phyloP scores from a whole-genome alignment of 2,329 filamentous ascomycete species.

The Neofusicoccum umdonicola region DNA sequence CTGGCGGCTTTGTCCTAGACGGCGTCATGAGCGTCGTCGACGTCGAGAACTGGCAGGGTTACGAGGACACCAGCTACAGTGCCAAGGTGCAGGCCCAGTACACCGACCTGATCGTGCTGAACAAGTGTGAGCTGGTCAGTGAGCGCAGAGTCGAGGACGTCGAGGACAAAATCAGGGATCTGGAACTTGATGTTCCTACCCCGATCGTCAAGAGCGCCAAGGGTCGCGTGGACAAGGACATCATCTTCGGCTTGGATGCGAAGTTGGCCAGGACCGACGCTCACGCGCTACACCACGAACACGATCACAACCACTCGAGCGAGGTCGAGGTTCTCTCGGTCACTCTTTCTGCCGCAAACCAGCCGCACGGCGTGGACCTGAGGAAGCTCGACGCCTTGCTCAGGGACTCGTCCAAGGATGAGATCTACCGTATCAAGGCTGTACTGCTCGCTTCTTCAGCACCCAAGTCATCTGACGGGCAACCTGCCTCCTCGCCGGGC shows the following conservation, averaged over 20 bases:
- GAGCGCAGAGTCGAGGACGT: constrained; percentile 75
- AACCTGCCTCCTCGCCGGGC: constrained; percentile 29
- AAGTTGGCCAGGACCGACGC: constrained; percentile 60
- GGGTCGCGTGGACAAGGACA: constrained; percentile 72
- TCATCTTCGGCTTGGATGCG: constrained; percentile 86
- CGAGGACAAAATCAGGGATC: constrained; percentile 73
- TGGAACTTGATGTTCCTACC: constrained; percentile 70
- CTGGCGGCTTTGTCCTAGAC: constrained; percentile 70
- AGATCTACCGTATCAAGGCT: constrained; percentile 92
- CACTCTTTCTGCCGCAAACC: constrained; percentile 55
- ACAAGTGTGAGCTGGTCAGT: constrained; percentile 81
- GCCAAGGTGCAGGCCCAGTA: constrained; percentile 84
- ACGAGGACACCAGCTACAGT: constrained; percentile 87
- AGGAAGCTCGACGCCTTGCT: constrained; percentile 65
- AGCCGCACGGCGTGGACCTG: constrained; percentile 55
- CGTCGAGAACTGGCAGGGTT: constrained; percentile 92
- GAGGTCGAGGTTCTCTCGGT: constrained; percentile 92
- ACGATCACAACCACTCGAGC: constrained; percentile 60
- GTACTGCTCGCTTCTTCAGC: constrained; percentile 50
- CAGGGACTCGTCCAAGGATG: constrained; percentile 77
- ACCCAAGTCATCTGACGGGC: constrained; percentile 48
- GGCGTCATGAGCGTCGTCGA: constrained; percentile 89
- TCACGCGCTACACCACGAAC: constrained; percentile 39
- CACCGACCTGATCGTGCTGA: constrained; percentile 86
- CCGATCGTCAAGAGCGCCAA: constrained; percentile 82